Evolutionary conservation across 176 grass and related monocot species (phyloP), one percentile per base, ranked within the genome.

Genomic region (Poa pratensis): DNA sequence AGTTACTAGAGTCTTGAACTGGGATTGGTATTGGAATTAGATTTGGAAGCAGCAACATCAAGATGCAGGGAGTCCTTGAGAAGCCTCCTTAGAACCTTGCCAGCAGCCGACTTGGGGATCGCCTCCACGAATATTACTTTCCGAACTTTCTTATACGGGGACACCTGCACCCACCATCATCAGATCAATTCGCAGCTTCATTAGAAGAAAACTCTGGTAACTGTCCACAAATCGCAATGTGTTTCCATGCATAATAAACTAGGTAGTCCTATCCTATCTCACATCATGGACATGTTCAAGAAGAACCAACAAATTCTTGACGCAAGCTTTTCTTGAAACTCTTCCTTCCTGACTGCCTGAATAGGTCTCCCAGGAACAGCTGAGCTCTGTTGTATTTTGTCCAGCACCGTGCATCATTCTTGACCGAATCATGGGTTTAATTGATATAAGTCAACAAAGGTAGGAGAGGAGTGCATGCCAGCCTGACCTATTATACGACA

Each of bases 51-150:
- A 83, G 74, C 43, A 78, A 35, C 63, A 66, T 54, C 68, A 79
- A 50, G 12, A 12, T 7, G 51, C 42, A 87, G 67, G 34, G 78
- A 83, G 4, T 69, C 86, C 69, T 84, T 93, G 79, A 98, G 90
- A 73, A 92, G 60, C 85, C 93, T 85, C 79, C 91, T 91, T 5
- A 95, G 79, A 85, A 95, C 75, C 79, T 98, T 98, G 68, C 96
- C 96, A 64, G 93, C 84, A 24, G 91, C 67, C 12, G 96, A 98
- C 69, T 65, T 94, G 35, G 96, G 96, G 58, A 98, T 88, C 16
- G 96, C 90, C 84, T 95, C 80, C 80, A 98, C 89, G 78, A 98
- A 98, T 55, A 94, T 67, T 40, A 98, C 96, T 86, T 89, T 92
- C 55, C 96, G 91, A 32, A 95, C 89, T 84, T 94, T 95, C 87